phyloP scores from a whole-genome alignment of 768 basidiomycete species.

The Auriscalpium orientale region DNA sequence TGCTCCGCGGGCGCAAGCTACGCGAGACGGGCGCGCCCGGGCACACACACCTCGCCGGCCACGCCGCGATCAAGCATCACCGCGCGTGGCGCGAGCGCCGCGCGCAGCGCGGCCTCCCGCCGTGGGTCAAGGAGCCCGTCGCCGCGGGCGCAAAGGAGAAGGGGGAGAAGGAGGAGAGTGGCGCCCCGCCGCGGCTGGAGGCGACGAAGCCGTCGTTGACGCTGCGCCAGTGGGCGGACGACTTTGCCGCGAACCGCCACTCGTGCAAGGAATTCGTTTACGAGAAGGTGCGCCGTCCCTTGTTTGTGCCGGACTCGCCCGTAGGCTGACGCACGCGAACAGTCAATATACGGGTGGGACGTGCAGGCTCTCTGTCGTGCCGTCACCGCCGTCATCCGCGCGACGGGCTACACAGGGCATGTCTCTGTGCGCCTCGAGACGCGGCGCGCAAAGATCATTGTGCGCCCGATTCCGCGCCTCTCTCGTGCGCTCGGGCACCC shows the following conservation, averaged over 20 bases:
- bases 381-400: slow-evolving; percentile 24
- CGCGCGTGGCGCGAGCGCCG: slow-evolving; percentile 40
- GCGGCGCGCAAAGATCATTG: slow-evolving; percentile 42
- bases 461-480: slow-evolving; percentile 60
- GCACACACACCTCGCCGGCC: slow-evolving; percentile 33
- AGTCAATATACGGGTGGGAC: slow-evolving; percentile 56
- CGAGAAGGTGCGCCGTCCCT: slow-evolving; percentile 41
- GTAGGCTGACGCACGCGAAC: slow-evolving; percentile 1
- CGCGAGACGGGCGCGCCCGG: slow-evolving; percentile 40
- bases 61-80: slow-evolving; percentile 34
- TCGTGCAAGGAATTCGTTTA: slow-evolving; percentile 74
- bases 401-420: slow-evolving; percentile 34
- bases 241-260: slow-evolving; percentile 66
- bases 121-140: slow-evolving; percentile 30
- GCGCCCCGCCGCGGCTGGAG: neutral
- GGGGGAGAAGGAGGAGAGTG: too few relatives aligned
- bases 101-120: slow-evolving; percentile 40
- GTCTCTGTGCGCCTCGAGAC: slow-evolving; percentile 45
- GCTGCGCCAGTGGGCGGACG: slow-evolving; percentile 62
- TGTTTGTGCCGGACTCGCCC: neutral
- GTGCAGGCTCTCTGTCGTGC: slow-evolving; percentile 33
- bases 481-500: slow-evolving; percentile 61
- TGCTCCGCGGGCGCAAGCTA: slow-evolving; percentile 57
- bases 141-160: neutral
- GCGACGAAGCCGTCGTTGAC: slow-evolving; percentile 16